Evolutionary conservation across 345 rosid genomes (phyloP).

Genomic region (Citrus trifoliata): DNA sequence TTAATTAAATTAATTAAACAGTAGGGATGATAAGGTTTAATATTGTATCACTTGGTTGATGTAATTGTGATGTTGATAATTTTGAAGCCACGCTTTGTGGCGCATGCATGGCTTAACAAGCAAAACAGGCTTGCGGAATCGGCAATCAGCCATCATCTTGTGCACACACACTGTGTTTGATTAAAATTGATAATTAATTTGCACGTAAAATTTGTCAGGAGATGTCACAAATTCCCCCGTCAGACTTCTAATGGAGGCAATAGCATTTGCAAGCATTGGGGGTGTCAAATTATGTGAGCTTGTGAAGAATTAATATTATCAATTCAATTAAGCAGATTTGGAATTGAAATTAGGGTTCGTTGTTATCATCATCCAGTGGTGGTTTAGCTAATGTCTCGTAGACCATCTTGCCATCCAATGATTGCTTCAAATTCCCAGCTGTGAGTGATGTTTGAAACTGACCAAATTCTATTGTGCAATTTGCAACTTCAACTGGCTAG

Average conservation of each 20-base stretch:
- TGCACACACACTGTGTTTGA: background rate
- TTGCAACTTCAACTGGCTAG: background rate
- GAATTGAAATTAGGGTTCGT: background rate
- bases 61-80: background rate
- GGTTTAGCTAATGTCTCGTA: background rate
- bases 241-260: conserved; percentile 5
- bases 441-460: background rate
- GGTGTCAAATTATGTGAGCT: background rate
- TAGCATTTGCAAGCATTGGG: no score
- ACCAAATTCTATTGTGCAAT: background rate
- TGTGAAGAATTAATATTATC: background rate
- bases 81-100: conserved; percentile 11
- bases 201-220: background rate
- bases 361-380: background rate
- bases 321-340: background rate
- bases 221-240: background rate
- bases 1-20: background rate
- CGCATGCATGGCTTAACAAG: background rate
- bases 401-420: background rate
- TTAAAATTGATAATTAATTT: background rate
- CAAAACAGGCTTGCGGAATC: conserved; percentile 13
- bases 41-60: background rate
- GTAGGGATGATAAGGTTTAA: background rate
- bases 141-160: conserved; percentile 16
- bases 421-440: background rate